Evolutionary conservation across 2,329 filamentous ascomycete genomes (phyloP).

Genomic region (Nakataea oryzae): DNA sequence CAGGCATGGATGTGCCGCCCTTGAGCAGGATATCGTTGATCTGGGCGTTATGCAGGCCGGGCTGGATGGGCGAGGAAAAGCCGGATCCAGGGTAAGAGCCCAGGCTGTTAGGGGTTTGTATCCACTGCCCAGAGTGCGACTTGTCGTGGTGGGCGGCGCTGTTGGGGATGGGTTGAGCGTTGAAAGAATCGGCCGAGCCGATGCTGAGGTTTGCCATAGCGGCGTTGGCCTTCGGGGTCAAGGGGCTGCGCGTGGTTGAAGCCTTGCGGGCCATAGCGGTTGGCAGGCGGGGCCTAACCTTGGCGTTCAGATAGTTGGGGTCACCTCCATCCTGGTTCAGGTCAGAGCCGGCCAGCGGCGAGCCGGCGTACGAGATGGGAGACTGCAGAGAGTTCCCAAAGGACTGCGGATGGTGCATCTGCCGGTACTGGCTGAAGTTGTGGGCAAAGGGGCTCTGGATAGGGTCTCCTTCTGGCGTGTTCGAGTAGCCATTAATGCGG

Average conservation of each 20-base stretch:
- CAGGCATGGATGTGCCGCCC: slow-evolving; percentile 78
- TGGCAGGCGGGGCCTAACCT: slow-evolving; percentile 44
- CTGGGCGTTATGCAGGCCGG: slow-evolving; percentile 58
- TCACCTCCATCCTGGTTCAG: slow-evolving; percentile 39
- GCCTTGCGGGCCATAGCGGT: slow-evolving; percentile 62
- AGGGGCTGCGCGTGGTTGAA: slow-evolving; percentile 65
- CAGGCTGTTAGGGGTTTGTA: slow-evolving; percentile 73
- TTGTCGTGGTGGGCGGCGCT: slow-evolving; percentile 62
- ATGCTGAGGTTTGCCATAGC: slow-evolving; percentile 65
- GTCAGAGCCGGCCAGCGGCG: slow-evolving; percentile 37
- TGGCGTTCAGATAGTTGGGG: slow-evolving; percentile 44
- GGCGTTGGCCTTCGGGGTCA: slow-evolving; percentile 72
- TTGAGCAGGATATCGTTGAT: slow-evolving; percentile 86
- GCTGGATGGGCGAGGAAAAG: slow-evolving; percentile 70
- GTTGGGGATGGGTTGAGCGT: slow-evolving; percentile 67
- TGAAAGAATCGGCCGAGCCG: slow-evolving; percentile 57
- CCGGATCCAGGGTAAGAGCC: slow-evolving; percentile 84
- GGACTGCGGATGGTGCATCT: slow-evolving; percentile 49
- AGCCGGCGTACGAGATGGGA: slow-evolving; percentile 37
- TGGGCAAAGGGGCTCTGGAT: slow-evolving; percentile 84
- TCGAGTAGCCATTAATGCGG: slow-evolving; percentile 74
- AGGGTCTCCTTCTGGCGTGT: slow-evolving; percentile 82
- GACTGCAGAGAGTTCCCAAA: slow-evolving; percentile 45
- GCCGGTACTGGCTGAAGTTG: slow-evolving; percentile 67
- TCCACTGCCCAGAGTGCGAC: slow-evolving; percentile 80